phyloP scores from a whole-genome alignment of 352 stramenopile species.

The Aphanomyces stellatus region DNA sequence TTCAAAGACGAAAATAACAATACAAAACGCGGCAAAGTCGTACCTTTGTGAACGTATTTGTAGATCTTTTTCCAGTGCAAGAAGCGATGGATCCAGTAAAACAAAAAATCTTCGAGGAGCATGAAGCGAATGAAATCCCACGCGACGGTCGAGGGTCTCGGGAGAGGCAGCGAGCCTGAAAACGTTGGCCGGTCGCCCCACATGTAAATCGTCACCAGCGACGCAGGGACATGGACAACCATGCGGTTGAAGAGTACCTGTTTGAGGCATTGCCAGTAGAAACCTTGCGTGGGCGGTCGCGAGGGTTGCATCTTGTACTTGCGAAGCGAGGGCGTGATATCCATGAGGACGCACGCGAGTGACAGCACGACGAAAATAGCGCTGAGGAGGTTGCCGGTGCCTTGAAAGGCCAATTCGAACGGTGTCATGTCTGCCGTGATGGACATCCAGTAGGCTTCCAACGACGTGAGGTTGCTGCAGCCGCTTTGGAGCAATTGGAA shows the following conservation, averaged over 20 bases:
- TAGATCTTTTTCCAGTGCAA: constrained; percentile 23
- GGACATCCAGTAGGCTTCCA: constrained; percentile 1
- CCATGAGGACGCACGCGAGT: constrained; percentile 8
- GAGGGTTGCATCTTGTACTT: constrained; percentile 19
- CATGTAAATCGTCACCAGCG: background rate
- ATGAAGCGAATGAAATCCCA: background rate
- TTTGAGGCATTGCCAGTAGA: constrained; percentile 15
- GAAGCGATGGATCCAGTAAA: constrained; percentile 23
- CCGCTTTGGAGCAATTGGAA: background rate
- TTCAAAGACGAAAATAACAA: no score
- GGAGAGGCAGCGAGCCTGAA: background rate
- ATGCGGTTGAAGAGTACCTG: constrained; percentile 1
- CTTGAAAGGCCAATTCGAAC: constrained; percentile 6
- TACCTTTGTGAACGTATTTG: constrained; percentile 24
- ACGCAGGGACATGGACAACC: background rate
- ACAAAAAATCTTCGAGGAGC: constrained; percentile 14
- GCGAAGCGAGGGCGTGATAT: background rate
- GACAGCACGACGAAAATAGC: constrained; percentile 6
- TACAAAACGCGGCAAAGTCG: background rate
- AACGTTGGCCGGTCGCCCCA: background rate
- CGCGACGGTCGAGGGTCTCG: background rate
- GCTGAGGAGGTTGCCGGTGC: background rate
- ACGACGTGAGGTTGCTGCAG: background rate
- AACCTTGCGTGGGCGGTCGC: background rate
- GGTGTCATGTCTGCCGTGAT: background rate